Base-by-base conservation (phyloP, 331 rosid species). In the Acacia concinna region DNA sequence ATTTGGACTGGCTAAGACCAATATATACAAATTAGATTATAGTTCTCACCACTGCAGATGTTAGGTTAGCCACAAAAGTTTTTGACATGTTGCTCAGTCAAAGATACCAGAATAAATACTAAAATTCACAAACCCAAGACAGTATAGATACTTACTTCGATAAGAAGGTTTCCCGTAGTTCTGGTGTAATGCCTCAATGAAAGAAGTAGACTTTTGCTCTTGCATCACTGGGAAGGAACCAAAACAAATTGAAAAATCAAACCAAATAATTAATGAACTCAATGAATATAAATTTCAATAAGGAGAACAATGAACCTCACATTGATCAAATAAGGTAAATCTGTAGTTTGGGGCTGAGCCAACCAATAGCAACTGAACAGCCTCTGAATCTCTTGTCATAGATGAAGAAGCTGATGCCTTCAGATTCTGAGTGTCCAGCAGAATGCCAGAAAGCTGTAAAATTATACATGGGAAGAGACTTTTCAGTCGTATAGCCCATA, bases 321-420 rank as follows among this genome's bases (percentile, higher is more conserved):
- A 51, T 71, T 94, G 96, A 80, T 94, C 94, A 65, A 83, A 92
- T 78, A 90, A 89, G 64, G 88, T 82, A 68, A 84, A 81, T 85
- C 96, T 73, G 80, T 88, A 90, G 84, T 88, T 89, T 28, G 93
- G 91, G 35, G 78, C 80, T 8, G 86, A 87, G 84, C 97, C 97
- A 82, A 89, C 97, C 52, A 83, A 82, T 40, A 92, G 83, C 92
- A 92, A 85, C 88, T 89, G 95, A 38, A 94, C 92, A 59, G 98
- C 97, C 83, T 94, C 98, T 21, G 97, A 85, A 75, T 94, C 98
- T 84, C 98, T 94, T 37, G 98, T 88, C 94, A 87, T 88, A 1
- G 92, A 87, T 51, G 81, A 40, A 57, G 93, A 83, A 64, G 85
- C 51, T 5, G 89, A 89, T 8, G 89, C 79, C 68, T 87, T 89